phyloP scores from a whole-genome alignment of 495 filamentous ascomycete species.

The Poronia punctata region DNA sequence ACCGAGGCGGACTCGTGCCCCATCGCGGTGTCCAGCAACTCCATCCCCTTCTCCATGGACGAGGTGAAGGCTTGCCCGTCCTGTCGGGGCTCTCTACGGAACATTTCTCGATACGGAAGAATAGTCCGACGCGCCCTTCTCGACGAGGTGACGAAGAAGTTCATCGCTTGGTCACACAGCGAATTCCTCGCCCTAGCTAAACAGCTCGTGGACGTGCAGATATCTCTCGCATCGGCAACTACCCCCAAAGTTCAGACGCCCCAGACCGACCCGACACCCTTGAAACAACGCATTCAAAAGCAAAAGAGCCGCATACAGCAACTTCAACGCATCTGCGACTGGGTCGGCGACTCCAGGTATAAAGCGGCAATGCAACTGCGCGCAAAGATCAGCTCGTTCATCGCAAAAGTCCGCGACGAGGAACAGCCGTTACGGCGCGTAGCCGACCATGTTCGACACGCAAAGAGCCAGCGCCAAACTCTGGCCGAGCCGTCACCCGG shows the following conservation, averaged over 20 bases:
- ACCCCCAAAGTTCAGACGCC: slow-evolving; percentile 3
- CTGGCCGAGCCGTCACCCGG: no score
- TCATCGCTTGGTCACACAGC: slow-evolving; percentile 49
- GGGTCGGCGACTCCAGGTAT: slow-evolving; percentile 32
- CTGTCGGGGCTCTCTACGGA: slow-evolving; percentile 57
- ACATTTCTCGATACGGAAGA: slow-evolving; percentile 58
- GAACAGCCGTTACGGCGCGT: slow-evolving; percentile 59
- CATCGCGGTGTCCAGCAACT: slow-evolving; percentile 31
- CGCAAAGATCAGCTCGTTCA: slow-evolving; percentile 35
- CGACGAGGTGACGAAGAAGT: slow-evolving; percentile 59
- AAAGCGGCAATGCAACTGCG: slow-evolving; percentile 32
- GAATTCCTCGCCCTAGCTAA: slow-evolving; percentile 42
- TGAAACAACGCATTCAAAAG: neutral
- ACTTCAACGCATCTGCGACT: slow-evolving; percentile 17
- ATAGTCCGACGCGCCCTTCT: slow-evolving; percentile 54
- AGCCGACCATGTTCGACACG: slow-evolving; percentile 44
- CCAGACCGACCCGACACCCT: no score
- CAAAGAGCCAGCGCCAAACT: slow-evolving; percentile 32
- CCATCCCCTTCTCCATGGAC: slow-evolving; percentile 46
- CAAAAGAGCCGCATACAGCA: slow-evolving; percentile 12
- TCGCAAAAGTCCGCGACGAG: slow-evolving; percentile 35
- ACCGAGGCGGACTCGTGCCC: slow-evolving; percentile 29
- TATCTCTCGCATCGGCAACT: slow-evolving; percentile 13
- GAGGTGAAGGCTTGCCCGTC: slow-evolving; percentile 54
- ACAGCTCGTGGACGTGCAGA: slow-evolving; percentile 16